Evolutionary conservation across 2,329 filamentous ascomycete genomes (phyloP).

Genomic region (Aspergillus persii): DNA sequence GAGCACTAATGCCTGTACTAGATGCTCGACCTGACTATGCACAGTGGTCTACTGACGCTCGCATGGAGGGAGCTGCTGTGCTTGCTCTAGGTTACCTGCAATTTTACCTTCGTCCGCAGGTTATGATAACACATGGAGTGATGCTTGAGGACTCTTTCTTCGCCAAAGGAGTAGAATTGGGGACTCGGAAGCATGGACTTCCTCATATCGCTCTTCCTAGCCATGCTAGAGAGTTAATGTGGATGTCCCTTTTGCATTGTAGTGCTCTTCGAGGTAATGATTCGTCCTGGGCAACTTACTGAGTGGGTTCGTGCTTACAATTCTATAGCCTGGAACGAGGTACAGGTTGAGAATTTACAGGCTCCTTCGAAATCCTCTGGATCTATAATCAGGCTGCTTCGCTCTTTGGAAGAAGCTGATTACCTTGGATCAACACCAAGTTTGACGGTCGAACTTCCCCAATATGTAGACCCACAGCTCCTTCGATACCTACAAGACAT

Average conservation of each 20-base stretch:
- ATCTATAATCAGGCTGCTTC: slow-evolving; percentile 71
- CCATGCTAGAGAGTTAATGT: slow-evolving; percentile 61
- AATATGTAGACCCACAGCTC: slow-evolving; percentile 64
- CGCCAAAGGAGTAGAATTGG: slow-evolving; percentile 56
- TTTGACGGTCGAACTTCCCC: slow-evolving; percentile 80
- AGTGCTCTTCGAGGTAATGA: slow-evolving; percentile 62
- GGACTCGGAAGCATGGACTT: slow-evolving; percentile 52
- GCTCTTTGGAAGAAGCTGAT: slow-evolving; percentile 72
- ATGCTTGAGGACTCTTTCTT: slow-evolving; percentile 68
- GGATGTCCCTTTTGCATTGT: slow-evolving; percentile 76
- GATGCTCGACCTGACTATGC: slow-evolving; percentile 74
- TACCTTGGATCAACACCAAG: slow-evolving; percentile 70
- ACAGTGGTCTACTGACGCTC: slow-evolving; percentile 65
- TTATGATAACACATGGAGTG: slow-evolving; percentile 68
- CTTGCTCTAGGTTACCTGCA: slow-evolving; percentile 71
- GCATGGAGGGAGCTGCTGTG: slow-evolving; percentile 64
- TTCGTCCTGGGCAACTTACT: neutral
- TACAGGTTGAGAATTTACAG: slow-evolving; percentile 79
- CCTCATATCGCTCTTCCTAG: slow-evolving; percentile 73
- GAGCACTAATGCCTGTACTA: slow-evolving; percentile 13
- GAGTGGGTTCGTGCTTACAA: neutral
- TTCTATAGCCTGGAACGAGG: slow-evolving; percentile 68
- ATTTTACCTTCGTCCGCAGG: slow-evolving; percentile 73
- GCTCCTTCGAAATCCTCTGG: slow-evolving; percentile 69
- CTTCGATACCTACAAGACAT: slow-evolving; percentile 63